phyloP scores from a whole-genome alignment of 2,329 filamentous ascomycete species.

The Ophiosphaerella korrae region DNA sequence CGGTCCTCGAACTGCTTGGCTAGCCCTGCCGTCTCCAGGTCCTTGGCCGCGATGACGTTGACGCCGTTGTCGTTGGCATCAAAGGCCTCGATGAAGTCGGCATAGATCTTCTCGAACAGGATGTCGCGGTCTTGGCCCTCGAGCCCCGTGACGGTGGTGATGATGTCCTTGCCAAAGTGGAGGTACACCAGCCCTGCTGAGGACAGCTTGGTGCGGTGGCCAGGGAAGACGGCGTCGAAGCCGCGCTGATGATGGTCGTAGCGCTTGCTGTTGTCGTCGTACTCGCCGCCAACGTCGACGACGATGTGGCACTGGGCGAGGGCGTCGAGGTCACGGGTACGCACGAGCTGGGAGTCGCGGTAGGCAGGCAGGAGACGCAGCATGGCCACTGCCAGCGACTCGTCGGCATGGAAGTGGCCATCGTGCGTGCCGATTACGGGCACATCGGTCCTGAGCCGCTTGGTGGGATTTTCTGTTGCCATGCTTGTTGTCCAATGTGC shows the following conservation, averaged over 20 bases:
- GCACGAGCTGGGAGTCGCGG: constrained; percentile 72
- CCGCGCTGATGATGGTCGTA: constrained; percentile 98
- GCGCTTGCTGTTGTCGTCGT: constrained; percentile 75
- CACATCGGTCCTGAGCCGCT: constrained; percentile 78
- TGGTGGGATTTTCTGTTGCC: constrained; percentile 58
- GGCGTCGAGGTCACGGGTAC: constrained; percentile 81
- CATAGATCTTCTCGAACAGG: constrained; percentile 88
- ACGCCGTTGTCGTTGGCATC: constrained; percentile 99
- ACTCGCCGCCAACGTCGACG: constrained; percentile 96
- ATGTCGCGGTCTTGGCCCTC: constrained; percentile 71
- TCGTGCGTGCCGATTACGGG: constrained; percentile 88
- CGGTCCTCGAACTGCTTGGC: constrained; percentile 83
- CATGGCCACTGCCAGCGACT: constrained; percentile 95
- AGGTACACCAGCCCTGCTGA: constrained; percentile 93
- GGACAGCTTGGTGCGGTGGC: constrained; percentile 83
- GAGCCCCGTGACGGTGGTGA: constrained; percentile 68
- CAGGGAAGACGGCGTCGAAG: constrained; percentile 85
- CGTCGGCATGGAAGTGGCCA: constrained; percentile 98
- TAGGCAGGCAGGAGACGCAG: constrained; percentile 88
- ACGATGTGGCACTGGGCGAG: constrained; percentile 89
- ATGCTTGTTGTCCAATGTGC: constrained; percentile 21
- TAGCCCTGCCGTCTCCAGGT: constrained; percentile 71
- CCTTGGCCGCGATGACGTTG: constrained; percentile 75
- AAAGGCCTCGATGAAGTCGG: constrained; percentile 90
- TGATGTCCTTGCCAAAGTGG: constrained; percentile 88